A percentile compares a stretch with the other conserved stretches of the same genome.
These are phyloP conservation scores for Suillus cothurnatus DNA, from an alignment of 768 basidiomycete species.

Conservation along the genomic window DNA sequence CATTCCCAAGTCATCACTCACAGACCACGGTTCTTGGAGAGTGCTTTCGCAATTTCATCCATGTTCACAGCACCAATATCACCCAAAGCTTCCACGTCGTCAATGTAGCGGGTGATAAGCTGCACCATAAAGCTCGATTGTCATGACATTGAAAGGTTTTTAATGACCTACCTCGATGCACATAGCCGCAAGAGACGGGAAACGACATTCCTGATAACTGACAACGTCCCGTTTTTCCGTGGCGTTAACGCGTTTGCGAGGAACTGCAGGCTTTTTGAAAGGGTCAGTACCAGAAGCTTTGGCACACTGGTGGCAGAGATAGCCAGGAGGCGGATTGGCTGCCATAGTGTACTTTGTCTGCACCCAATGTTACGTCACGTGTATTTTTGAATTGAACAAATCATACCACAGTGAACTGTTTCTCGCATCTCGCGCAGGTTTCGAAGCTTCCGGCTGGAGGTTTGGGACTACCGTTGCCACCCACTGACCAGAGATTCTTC, in stretches of 20 bases:
- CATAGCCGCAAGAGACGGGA: constrained; percentile 72
- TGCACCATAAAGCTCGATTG: constrained; percentile 28
- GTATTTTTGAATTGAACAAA: not conserved
- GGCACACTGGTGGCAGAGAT: constrained; percentile 83
- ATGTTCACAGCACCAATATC: constrained; percentile 86
- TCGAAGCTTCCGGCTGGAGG: constrained; percentile 80
- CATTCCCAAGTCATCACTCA: constrained; percentile 41
- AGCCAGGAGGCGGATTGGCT: constrained; percentile 69
- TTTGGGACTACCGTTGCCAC: constrained; percentile 40
- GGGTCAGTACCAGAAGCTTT: constrained; percentile 79
- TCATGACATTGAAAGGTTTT: not conserved
- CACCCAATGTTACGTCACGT: not conserved
- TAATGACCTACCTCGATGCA: constrained; percentile 68
- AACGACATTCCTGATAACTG: constrained; percentile 67
- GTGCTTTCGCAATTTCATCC: constrained; percentile 79
- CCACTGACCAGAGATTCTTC: constrained; percentile 44
- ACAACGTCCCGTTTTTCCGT: constrained; percentile 69
- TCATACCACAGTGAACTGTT: constrained; percentile 83
- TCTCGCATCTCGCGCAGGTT: constrained; percentile 78
- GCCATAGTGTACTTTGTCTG: constrained; percentile 89
- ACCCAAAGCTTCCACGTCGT: constrained; percentile 87
- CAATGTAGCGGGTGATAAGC: constrained; percentile 84
- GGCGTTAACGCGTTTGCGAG: constrained; percentile 62
- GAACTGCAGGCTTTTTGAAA: constrained; percentile 75
- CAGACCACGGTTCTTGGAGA: constrained; percentile 82